phyloP scores from a whole-genome alignment of 2,329 filamentous ascomycete genomes.

The Monosporascus sp. region DNA sequence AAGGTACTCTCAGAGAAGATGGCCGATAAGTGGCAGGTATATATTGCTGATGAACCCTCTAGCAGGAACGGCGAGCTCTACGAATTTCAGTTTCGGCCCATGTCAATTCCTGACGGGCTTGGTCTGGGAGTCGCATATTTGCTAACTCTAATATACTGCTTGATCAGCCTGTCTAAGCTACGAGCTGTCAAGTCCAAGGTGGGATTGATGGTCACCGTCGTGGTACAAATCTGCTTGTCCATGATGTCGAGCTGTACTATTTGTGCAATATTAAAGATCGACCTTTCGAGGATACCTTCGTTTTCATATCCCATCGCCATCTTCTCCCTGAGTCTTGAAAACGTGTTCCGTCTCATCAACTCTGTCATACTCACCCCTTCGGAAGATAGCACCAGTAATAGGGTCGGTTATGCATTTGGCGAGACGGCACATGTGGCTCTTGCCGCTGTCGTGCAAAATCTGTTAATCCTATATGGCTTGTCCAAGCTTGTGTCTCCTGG shows the following conservation, averaged over 20 bases:
- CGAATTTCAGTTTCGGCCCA: conserved; percentile 72
- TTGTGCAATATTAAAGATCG: conserved; percentile 69
- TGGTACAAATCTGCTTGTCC: conserved; percentile 65
- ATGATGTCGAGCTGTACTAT: conserved; percentile 76
- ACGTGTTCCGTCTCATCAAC: conserved; percentile 74
- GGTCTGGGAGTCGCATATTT: conserved; percentile 61
- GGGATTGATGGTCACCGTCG: conserved; percentile 65
- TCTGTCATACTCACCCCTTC: conserved; percentile 67
- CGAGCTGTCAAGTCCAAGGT: conserved; percentile 70
- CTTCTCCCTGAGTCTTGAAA: conserved; percentile 70
- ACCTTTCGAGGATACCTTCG: conserved; percentile 68
- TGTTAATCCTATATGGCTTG: conserved; percentile 60
- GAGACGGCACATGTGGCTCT: conserved; percentile 66
- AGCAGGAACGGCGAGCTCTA: conserved; percentile 58
- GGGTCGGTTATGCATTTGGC: conserved; percentile 70
- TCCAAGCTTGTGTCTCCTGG: conserved; percentile 63
- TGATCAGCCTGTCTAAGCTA: conserved; percentile 62
- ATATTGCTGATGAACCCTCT: conserved; percentile 50
- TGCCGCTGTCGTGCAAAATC: conserved; percentile 63
- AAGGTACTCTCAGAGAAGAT: conserved; percentile 44
- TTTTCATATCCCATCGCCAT: conserved; percentile 74
- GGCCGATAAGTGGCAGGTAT: conserved; percentile 57
- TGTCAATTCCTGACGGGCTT: conserved; percentile 61
- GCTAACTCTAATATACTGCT: conserved; percentile 59
- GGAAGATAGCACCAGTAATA: conserved; percentile 60